Base-by-base conservation (phyloP, 2,329 filamentous ascomycete species). In the Alternaria gaisen region DNA sequence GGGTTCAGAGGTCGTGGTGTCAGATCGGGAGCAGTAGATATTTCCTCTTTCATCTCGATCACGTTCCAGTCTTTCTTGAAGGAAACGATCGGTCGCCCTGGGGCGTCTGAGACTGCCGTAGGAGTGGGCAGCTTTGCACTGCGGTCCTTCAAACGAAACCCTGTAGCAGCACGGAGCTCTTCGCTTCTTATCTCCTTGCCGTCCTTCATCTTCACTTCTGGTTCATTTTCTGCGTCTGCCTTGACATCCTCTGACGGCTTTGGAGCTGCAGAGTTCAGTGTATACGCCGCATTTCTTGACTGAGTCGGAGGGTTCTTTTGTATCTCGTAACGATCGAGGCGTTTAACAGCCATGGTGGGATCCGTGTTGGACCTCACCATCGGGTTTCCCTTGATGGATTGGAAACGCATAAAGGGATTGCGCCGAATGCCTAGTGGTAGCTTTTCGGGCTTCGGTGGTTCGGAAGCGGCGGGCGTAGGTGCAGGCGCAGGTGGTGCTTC, bases 71-170 rank as follows among this genome's bases (percentile, higher is more conserved):
- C 87, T 73, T 87, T 87, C 81, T 97, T 87, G 85, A 98, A 98
- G 86, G 94, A 98, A 85, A 98, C 94, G 84, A 98, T 98, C 65
- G 94, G 94, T 76, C 94, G 89, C 71, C 93, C 93, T 71, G 91
- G 91, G 75, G 87, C 91, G 82, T 97, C 91, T 82, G 93, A 97
- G 79, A 98, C 94, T 73, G 92, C 90, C 56, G 91, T 92, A 67
- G 94, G 94, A 73, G 91, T 94, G 28, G 94, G 94, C 64, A 98
- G 84, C 76, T 92, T 96, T 58, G 89, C 81, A 80, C 93, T 97
- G 74, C 94, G 90, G 79, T 97, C 93, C 77, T 89, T 93, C 66
- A 95, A 83, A 76, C 85, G 90, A 87, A 96, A 96, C 80, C 91
- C 95, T 8, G 94, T 98, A 56, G 94, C 94, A 68, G 91, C 88